Evolutionary conservation across 352 stramenopile genomes (phyloP), one percentile per base, ranked within the genome.

Genomic region (Thalassiosira exigua): DNA sequence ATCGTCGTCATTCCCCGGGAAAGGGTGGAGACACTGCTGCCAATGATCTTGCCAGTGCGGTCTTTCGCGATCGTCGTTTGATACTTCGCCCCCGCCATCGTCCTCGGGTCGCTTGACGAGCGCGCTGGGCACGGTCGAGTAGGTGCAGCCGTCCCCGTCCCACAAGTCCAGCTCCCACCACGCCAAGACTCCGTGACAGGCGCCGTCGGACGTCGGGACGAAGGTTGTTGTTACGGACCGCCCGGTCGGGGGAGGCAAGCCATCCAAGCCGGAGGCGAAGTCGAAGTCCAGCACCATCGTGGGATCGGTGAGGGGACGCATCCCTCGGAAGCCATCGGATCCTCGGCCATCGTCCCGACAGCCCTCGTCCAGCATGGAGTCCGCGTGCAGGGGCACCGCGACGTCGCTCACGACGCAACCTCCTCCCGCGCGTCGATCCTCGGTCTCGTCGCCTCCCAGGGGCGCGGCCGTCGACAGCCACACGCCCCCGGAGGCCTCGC

Each of bases 41-140:
- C 88, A 93, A 69, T 93, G 88, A 86, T 93, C 88, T 81, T 93
- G 88, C 69, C 80, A 93, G 81, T 93, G 86, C 62, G 74, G 92
- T 26, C 22, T 50, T 11, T 24, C 22, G 39, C 73, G n/a, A 14
- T 56, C 50, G 14, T 27, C 27, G 17, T 32, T 42, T n/a, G n/a
- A n/a, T n/a, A n/a, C n/a, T n/a, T n/a, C n/a, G n/a, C n/a, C n/a
- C n/a, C 41, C 33, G 41, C 41, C 12, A 7, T 50, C 53, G 26
- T 67, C 33, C 9, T 19, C 33, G 46, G 22, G 46, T 50, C 50
- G 1, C 12, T 70, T 58, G 7, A 62, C 42, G n/a, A n/a, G n/a
- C 3, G 42, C 39, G 36, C 1, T 65, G 7, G 51, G 58, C 57
- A 74, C 32, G 1, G 85, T 91, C 21, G 57, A 82, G 67, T 91